Percentiles rank a stretch among this genome's conserved stretches.
These are phyloP conservation scores for Grosmannia clavigera DNA, from an alignment of 2,329 filamentous ascomycete genomes.

Conservation along the genomic window DNA sequence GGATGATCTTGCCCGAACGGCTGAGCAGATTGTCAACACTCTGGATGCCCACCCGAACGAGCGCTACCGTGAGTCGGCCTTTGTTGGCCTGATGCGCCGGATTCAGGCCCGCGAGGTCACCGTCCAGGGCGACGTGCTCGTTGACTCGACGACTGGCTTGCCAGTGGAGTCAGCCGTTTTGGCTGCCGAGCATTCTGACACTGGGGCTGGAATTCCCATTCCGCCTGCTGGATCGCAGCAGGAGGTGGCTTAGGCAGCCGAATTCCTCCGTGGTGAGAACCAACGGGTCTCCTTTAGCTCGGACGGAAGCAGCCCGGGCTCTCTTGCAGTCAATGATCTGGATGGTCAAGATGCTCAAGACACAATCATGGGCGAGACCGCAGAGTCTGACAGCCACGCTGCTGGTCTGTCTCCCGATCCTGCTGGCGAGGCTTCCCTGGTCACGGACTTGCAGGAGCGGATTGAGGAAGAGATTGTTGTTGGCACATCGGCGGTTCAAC, in stretches of 20 bases:
- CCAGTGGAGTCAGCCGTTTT: slow-evolving; percentile 8
- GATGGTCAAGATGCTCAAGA: neutral
- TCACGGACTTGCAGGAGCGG: neutral
- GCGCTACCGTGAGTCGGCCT: slow-evolving; percentile 70
- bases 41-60: slow-evolving; percentile 55
- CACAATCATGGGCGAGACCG: neutral
- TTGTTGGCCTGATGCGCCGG: slow-evolving; percentile 63
- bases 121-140: slow-evolving; percentile 45
- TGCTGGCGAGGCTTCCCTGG: neutral
- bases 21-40: slow-evolving; percentile 55
- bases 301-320: neutral
- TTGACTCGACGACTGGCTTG: slow-evolving; percentile 17
- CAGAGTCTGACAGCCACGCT: neutral
- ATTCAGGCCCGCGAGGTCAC: slow-evolving; percentile 60
- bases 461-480: neutral
- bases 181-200: neutral
- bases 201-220: neutral
- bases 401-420: neutral
- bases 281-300: neutral
- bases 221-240: neutral
- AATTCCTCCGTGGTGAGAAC: neutral
- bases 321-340: neutral
- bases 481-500: neutral
- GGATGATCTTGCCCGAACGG: slow-evolving; percentile 60
- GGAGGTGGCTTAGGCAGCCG: neutral